Base-by-base conservation (phyloP, 1,284 basidiomycete genomes). In the Ustilago crameri region DNA sequence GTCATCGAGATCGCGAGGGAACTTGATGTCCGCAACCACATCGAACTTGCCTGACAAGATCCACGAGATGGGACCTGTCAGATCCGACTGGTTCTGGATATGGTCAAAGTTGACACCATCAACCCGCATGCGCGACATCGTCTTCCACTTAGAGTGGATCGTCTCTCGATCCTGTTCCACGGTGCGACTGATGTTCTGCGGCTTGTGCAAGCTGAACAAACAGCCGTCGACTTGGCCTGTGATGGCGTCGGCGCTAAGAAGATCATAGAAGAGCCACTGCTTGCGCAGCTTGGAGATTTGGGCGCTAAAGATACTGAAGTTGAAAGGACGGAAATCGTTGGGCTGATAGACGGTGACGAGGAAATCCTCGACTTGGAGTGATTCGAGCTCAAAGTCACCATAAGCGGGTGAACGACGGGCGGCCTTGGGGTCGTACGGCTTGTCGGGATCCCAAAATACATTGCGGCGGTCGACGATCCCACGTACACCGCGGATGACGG, bases 191-290 rank as follows among this genome's bases (percentile, higher is more conserved):
- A 98, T 93, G 82, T 92, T 95, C 85, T 99, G 95, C 9, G 95
- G 95, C 82, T 91, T 93, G 84, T 98, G 95, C 68, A 99, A 84
- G 79, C 94, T 97, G 86, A 98, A 97, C 15, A 99, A 83, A 79
- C 96, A 99, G 78, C 97, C 97, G 82, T 99, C 95, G 73, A 95
- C 92, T 82, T 99, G 96, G 0, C 95, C 95, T 4, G 96, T 95
- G 56, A 98, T 92, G 58, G 91, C 92, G 75, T 98, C 94, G 0
- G 95, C 95, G 44, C 89, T 89, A 35, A 85, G 78, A 4, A 85
- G 61, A 83, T 97, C 95, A 82, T 95, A 95, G 84, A 97, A 97
- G 34, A 97, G 80, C 94, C 94, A 98, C 78, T 92, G 91, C 82
- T 95, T 96, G 60, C 95, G 87, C 74, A 98, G 90, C 17, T 87